phyloP scores from a whole-genome alignment of 768 basidiomycete genomes.

The Lentinus brumalis region DNA sequence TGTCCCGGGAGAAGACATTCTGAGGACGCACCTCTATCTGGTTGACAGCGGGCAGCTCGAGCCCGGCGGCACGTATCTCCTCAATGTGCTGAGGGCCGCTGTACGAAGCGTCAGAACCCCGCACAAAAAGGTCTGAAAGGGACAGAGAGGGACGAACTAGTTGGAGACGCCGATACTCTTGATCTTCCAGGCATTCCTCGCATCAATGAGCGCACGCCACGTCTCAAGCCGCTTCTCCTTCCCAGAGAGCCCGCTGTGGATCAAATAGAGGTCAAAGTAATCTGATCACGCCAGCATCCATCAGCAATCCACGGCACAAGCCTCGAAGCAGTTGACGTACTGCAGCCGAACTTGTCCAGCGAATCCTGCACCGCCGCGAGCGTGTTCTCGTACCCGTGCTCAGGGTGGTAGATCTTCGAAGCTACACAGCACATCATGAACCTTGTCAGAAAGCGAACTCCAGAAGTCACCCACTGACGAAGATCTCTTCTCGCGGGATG shows the following conservation, averaged over 20 bases:
- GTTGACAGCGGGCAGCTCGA: slow-evolving; percentile 71
- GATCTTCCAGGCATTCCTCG: slow-evolving; percentile 39
- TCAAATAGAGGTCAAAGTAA: slow-evolving; percentile 51
- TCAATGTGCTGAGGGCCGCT: slow-evolving; percentile 75
- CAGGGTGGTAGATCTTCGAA: slow-evolving; percentile 63
- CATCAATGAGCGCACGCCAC: slow-evolving; percentile 42
- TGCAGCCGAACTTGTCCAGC: slow-evolving; percentile 30
- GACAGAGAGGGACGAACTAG: slow-evolving; percentile 37
- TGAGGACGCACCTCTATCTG: slow-evolving; percentile 68
- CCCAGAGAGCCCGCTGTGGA: slow-evolving; percentile 45
- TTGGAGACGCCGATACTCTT: slow-evolving; percentile 49
- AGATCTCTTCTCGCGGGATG: slow-evolving; percentile 56
- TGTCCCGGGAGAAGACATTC: too few relatives aligned
- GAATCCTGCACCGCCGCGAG: slow-evolving; percentile 30
- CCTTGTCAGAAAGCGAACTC: background rate
- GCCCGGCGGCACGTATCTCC: slow-evolving; percentile 65
- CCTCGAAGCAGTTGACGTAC: slow-evolving; percentile 24
- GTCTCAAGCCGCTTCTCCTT: slow-evolving; percentile 39
- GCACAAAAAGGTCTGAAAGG: background rate
- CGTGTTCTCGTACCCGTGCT: slow-evolving; percentile 34
- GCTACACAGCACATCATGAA: slow-evolving; percentile 40
- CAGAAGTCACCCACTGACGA: slow-evolving; percentile 56
- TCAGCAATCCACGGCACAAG: background rate
- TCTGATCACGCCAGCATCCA: slow-evolving; percentile 25
- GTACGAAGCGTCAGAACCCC: background rate